Evolutionary conservation across 345 rosid genomes (phyloP).

Genomic region (Acer saccharum): DNA sequence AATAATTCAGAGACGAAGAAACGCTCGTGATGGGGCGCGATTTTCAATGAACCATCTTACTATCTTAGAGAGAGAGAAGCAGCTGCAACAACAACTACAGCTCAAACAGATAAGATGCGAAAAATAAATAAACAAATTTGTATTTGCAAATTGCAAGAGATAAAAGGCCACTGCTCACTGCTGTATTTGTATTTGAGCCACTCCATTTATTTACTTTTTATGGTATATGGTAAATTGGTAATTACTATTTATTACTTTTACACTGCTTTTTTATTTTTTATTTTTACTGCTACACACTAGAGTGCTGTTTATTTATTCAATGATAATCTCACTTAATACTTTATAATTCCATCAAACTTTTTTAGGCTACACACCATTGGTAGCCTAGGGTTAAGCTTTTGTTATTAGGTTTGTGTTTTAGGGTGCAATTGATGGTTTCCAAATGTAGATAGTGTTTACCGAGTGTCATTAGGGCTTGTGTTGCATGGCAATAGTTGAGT

Average conservation of each 20-base stretch:
- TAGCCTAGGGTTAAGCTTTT: no score
- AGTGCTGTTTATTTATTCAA: no score
- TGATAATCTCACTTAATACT: background rate
- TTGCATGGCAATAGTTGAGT: no score
- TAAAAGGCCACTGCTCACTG: background rate
- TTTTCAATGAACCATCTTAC: constrained; percentile 35
- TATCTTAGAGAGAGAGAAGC: background rate
- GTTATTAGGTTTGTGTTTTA: no score
- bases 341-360: no score
- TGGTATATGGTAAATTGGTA: background rate
- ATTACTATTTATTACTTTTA: no score
- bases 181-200: background rate
- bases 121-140: constrained; percentile 2
- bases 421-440: no score
- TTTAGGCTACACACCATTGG: no score
- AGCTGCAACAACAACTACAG: constrained; percentile 21
- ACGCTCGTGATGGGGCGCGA: constrained; percentile 59
- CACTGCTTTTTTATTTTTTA: no score
- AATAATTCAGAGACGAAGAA: background rate
- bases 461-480: no score
- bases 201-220: background rate
- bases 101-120: constrained; percentile 46
- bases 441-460: no score
- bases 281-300: no score
- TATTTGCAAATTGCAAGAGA: background rate